Base-by-base conservation (phyloP, 192 early-diverging fungal genomes). In the Lunasporangiospora selenospora region DNA sequence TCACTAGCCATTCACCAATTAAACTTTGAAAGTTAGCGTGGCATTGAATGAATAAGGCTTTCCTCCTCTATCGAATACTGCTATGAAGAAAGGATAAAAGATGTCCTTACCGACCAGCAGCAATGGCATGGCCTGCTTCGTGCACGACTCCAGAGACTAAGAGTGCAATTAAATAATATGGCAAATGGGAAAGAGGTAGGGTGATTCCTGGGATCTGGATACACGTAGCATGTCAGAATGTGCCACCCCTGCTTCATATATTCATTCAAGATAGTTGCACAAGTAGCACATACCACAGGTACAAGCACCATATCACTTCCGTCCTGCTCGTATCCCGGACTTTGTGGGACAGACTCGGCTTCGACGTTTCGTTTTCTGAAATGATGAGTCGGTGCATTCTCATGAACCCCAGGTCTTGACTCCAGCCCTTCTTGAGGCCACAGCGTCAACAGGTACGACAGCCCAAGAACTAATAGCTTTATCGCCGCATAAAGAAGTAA, bases 131-230 rank as follows among this genome's bases (percentile, higher is more conserved):
- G 5, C 90, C 90, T 26, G 84, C 75, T 58, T 92, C 90, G 58
- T 92, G 90, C 32, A 90, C 51, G 1, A 91, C 45, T 39, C 88
- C 89, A 41, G 83, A 81, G 6, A 91, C 41, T 2, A 90, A 62
- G 1, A 90, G 55, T 0, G 88, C 86, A 6, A 84, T 56, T 19
- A 92, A 54, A 58, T 90, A 90, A 56, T 90, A 91, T 9, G 78
- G 83, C 6, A 89, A 49, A 38, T 86, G 82, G 9, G 85, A 90
- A 19, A 89, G 43, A 0, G 89, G 90, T 21, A 92, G 58, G 16
- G 89, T 92, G 15, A 92, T 76, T 9, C 90, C 90, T 47, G 90
- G 90, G 34, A 92, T 90, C 90, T 92, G 62, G 11, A 33, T 4
- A 44, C 9, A 38, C 19, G 18, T 24, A 19, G 32, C 44, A 30